These are phyloP conservation scores for Ophiosphaerella korrae DNA, from an alignment of 2,329 filamentous ascomycete genomes.

Conservation along the genomic window DNA sequence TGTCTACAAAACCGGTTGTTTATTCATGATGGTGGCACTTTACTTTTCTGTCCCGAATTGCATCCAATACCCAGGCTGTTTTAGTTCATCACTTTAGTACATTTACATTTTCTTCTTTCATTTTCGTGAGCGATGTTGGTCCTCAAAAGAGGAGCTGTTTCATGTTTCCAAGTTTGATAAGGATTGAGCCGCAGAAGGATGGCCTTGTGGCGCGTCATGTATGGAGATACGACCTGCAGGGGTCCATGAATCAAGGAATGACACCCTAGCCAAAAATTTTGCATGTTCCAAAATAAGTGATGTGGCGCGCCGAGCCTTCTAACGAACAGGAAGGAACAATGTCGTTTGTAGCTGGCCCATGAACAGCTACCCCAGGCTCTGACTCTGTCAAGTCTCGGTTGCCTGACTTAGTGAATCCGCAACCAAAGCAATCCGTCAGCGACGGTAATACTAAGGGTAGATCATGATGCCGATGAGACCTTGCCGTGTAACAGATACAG, in stretches of 20 bases:
- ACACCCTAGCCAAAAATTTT: conserved; percentile 13
- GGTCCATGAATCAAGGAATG: conserved; percentile 29
- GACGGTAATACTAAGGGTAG: conserved; percentile 1
- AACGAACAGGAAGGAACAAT: not conserved
- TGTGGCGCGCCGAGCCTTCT: conserved; percentile 9
- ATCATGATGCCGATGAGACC: not conserved
- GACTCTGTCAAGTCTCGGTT: no score
- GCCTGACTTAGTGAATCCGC: no score
- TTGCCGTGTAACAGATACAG: conserved; percentile 2
- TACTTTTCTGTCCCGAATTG: conserved; percentile 20
- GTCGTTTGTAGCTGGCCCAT: conserved; percentile 3
- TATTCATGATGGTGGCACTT: conserved; percentile 6
- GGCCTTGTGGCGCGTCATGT: conserved; percentile 31
- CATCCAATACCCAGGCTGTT: conserved; percentile 36
- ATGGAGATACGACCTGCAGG: conserved; percentile 27
- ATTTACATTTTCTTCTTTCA: conserved; percentile 17
- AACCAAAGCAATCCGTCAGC: not conserved
- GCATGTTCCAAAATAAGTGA: conserved; percentile 9
- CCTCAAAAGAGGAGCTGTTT: conserved; percentile 30
- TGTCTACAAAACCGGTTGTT: conserved; percentile 7
- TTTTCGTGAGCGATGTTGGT: conserved; percentile 17
- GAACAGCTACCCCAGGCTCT: not conserved
- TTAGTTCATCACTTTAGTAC: conserved; percentile 23
- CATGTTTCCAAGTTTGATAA: conserved; percentile 24
- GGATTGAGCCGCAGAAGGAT: conserved; percentile 21